phyloP scores from a whole-genome alignment of 2,329 filamentous ascomycete species.

The Tolypocladium cylindrosporum region DNA sequence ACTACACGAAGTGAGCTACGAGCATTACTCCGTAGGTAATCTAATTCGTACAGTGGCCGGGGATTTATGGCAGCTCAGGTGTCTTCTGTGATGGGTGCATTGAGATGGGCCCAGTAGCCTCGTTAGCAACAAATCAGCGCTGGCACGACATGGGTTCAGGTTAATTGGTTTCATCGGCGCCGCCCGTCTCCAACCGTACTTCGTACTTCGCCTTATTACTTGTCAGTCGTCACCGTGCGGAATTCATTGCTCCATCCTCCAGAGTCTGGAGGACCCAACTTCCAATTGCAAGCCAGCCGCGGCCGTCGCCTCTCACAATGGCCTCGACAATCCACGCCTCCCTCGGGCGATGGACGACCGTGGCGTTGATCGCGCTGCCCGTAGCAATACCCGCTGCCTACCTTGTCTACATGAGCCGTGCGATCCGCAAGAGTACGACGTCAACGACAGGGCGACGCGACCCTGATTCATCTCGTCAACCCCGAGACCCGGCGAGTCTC shows the following conservation, averaged over 20 bases:
- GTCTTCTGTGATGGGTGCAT: not conserved
- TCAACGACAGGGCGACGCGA: conserved; percentile 1
- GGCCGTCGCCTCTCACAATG: not conserved
- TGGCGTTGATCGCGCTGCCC: not conserved
- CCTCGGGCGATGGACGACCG: not conserved
- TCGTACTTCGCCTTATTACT: not conserved
- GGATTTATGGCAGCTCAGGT: not conserved
- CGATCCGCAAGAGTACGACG: conserved; percentile 5
- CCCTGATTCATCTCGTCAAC: not conserved
- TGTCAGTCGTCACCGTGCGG: no score
- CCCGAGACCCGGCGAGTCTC: conserved; percentile 5
- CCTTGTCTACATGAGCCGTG: conserved; percentile 5
- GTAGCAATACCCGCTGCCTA: conserved; percentile 6
- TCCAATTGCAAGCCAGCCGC: no score
- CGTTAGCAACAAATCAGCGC: not conserved
- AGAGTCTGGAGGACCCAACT: no score
- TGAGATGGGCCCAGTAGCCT: not conserved
- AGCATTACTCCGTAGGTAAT: no score
- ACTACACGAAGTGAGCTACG: no score
- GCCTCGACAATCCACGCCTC: not conserved
- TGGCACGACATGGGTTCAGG: not conserved
- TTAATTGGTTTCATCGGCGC: not conserved
- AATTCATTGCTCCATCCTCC: not conserved
- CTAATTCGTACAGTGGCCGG: not conserved
- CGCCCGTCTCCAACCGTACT: not conserved